phyloP scores from a whole-genome alignment of 1,139 yeast genomes.

The Yamadazyma sp. region DNA sequence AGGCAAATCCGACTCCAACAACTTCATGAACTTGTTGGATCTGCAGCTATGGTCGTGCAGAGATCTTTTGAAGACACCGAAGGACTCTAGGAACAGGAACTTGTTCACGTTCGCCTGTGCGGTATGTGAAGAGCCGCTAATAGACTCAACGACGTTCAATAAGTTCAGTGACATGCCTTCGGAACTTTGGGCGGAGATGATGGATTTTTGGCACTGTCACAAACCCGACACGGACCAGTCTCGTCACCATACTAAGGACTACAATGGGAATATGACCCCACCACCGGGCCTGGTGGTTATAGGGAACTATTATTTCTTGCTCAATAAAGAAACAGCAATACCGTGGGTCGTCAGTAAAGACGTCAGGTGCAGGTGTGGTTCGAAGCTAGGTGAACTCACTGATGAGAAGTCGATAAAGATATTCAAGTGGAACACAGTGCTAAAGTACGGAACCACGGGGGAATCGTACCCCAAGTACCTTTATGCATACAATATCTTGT shows the following conservation, averaged over 20 bases:
- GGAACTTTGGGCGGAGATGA: conserved; percentile 89
- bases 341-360: conserved; percentile 5
- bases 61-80: conserved; percentile 35
- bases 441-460: conserved; percentile 21
- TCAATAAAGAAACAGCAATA: conserved; percentile 26
- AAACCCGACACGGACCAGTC: conserved; percentile 56
- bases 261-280: conserved; percentile 48
- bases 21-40: conserved; percentile 23
- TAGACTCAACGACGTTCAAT: conserved; percentile 27
- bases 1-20: conserved; percentile 10
- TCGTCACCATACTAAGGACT: conserved; percentile 19
- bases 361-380: conserved; percentile 33
- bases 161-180: conserved; percentile 75
- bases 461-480: conserved; percentile 33
- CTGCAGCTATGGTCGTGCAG: conserved; percentile 41
- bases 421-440: conserved; percentile 59
- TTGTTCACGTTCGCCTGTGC: conserved; percentile 36
- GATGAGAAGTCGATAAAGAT: conserved; percentile 28
- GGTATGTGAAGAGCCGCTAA: conserved; percentile 25
- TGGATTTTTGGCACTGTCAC: conserved; percentile 99
- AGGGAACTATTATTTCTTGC: conserved; percentile 58
- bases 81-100: conserved; percentile 21
- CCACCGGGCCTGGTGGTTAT: conserved; percentile 43
- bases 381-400: conserved; percentile 31
- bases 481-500: conserved; percentile 37